These are phyloP conservation scores for Fusarium mexicanum DNA, from an alignment of 2,329 filamentous ascomycete genomes.

Conservation along the genomic window DNA sequence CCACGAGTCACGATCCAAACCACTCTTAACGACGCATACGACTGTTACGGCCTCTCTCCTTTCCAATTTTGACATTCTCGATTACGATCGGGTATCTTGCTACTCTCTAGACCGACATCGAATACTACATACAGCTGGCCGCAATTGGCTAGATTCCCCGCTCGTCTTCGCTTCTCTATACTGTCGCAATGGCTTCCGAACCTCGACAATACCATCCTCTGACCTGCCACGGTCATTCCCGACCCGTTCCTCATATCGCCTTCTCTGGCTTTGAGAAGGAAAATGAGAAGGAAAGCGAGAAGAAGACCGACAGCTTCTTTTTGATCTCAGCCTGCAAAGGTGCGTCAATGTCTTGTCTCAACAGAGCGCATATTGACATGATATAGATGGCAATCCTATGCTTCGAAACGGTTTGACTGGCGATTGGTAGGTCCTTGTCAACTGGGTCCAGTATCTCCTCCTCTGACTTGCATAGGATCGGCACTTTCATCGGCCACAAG, in stretches of 20 bases:
- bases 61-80: slow-evolving; percentile 13
- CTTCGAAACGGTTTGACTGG: slow-evolving; percentile 95
- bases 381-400: slow-evolving; percentile 94
- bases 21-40: slow-evolving; percentile 42
- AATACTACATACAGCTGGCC: slow-evolving; percentile 3
- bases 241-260: slow-evolving; percentile 88
- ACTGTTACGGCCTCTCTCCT: slow-evolving; percentile 41
- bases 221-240: slow-evolving; percentile 93
- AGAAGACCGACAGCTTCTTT: slow-evolving; percentile 86
- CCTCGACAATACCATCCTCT: slow-evolving; percentile 78
- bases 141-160: background rate
- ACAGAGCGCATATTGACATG: slow-evolving; percentile 35
- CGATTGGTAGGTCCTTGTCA: slow-evolving; percentile 72
- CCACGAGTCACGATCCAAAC: slow-evolving; percentile 33
- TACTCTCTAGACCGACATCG: slow-evolving; percentile 3
- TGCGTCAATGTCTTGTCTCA: slow-evolving; percentile 48
- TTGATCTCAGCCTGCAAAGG: slow-evolving; percentile 94
- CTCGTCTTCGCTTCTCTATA: background rate
- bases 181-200: slow-evolving; percentile 49
- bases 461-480: slow-evolving; percentile 73
- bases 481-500: slow-evolving; percentile 97
- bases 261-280: slow-evolving; percentile 89
- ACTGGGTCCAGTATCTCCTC: background rate
- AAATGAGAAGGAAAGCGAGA: slow-evolving; percentile 65
- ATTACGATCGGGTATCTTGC: background rate